Conservation (phyloP, 805 yeast genomes). For the Yarrowia osloensis region DNA sequence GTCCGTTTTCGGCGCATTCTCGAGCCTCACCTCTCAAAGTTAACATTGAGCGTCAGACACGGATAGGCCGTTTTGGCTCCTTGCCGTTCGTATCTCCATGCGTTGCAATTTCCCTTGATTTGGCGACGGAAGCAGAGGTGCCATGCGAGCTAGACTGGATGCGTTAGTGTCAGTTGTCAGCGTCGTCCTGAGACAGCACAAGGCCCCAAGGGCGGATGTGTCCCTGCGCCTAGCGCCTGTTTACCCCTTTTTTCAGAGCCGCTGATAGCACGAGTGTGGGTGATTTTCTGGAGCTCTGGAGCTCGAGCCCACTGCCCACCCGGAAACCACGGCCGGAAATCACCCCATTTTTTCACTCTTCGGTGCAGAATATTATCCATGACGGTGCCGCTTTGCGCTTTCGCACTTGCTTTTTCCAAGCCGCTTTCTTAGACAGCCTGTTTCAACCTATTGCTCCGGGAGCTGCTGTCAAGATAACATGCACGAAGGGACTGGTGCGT, state of each 20-base stretch:
- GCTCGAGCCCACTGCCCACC: neutral
- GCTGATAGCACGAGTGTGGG: too few relatives aligned
- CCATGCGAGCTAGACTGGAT: neutral
- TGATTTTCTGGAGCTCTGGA: neutral
- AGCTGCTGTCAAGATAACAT: conserved; percentile 19
- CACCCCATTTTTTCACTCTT: neutral
- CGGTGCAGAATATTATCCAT: neutral
- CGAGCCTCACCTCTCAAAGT: neutral
- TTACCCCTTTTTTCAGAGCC: neutral
- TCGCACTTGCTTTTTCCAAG: neutral
- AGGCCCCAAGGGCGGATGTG: neutral
- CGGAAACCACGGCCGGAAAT: neutral
- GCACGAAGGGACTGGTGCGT: neutral
- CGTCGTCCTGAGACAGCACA: too few relatives aligned
- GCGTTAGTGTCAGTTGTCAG: neutral
- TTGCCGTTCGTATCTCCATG: conserved; percentile 11
- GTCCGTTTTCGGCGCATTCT: neutral
- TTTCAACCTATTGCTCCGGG: conserved; percentile 5
- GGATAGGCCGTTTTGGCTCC: neutral
- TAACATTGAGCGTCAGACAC: neutral
- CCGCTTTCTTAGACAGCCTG: neutral
- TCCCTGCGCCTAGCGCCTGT: neutral
- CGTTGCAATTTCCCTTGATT: neutral
- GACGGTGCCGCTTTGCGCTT: neutral
- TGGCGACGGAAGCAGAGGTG: neutral